Evolutionary conservation across 208 protist genomes (phyloP).

Genomic region (Leishmania tarentolae): DNA sequence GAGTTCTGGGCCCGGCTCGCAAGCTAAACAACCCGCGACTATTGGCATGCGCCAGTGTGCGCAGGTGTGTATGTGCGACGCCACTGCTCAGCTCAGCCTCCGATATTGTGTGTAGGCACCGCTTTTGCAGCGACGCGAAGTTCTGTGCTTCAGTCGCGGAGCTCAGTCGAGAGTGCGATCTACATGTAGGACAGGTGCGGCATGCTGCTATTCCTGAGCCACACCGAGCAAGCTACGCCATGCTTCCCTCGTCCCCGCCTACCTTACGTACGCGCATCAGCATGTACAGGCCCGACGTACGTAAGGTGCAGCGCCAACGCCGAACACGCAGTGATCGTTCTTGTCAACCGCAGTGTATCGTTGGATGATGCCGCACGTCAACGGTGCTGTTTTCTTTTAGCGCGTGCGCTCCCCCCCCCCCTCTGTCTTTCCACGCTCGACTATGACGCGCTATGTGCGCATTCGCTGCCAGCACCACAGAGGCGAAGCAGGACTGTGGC

Average conservation of each 20-base stretch:
- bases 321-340: not conserved
- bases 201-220: not conserved
- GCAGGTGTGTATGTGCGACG: not conserved
- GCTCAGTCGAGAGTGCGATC: not conserved
- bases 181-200: not conserved
- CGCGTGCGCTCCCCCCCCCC: not conserved
- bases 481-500: not conserved
- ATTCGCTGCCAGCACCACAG: not conserved
- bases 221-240: not conserved
- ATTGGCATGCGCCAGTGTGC: not conserved
- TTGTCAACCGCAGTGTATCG: not conserved
- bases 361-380: not conserved
- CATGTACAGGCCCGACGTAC: not conserved
- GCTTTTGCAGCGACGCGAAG: not conserved
- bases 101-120: not conserved
- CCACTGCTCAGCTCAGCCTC: not conserved
- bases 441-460: not conserved
- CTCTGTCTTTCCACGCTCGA: not conserved
- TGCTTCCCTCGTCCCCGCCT: not conserved
- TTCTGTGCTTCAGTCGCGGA: not conserved
- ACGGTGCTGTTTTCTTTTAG: not conserved
- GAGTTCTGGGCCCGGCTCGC: slow-evolving; percentile 45
- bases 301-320: not conserved
- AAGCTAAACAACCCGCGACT: slow-evolving; percentile 9
- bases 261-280: not conserved